These are phyloP conservation scores for Malus orientalis DNA, from an alignment of 306 rosid genomes.

Conservation along the genomic window DNA sequence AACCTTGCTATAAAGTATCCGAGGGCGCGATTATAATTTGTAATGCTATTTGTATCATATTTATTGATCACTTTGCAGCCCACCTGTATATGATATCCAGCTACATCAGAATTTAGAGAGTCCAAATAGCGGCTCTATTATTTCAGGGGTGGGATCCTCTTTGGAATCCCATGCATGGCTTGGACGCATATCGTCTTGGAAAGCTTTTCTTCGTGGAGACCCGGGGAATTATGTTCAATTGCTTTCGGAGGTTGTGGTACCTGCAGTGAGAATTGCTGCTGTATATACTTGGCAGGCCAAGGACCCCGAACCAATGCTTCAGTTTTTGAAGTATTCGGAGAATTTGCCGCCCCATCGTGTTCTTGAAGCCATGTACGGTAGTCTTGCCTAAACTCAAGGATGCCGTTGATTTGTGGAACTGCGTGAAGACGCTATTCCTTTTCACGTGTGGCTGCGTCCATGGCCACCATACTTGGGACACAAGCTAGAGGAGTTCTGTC, in stretches of 20 bases:
- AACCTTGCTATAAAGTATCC: no score
- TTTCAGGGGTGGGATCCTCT: constrained; percentile 97
- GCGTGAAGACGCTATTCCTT: constrained; percentile 74
- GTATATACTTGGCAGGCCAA: constrained; percentile 80
- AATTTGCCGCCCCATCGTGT: constrained; percentile 60
- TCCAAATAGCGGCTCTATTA: no score
- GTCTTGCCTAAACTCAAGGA: constrained; percentile 67
- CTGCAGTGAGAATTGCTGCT: constrained; percentile 58
- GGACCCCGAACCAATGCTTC: constrained; percentile 88
- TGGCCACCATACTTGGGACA: constrained; percentile 76
- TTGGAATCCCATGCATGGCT: constrained; percentile 58
- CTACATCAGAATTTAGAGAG: no score
- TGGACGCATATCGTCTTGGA: constrained; percentile 65
- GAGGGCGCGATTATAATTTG: no score
- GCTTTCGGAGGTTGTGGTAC: constrained; percentile 77
- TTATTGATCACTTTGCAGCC: no score
- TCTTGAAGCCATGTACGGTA: constrained; percentile 42
- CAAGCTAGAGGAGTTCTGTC: constrained; percentile 35
- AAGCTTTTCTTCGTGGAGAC: constrained; percentile 46
- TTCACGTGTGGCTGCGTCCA: constrained; percentile 89
- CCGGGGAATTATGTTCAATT: constrained; percentile 52
- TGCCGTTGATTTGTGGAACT: constrained; percentile 87
- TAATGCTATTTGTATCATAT: no score
- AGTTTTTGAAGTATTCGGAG: constrained; percentile 73
- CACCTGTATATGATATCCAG: no score